phyloP scores from a whole-genome alignment of 1,139 yeast genomes.

The Arxiozyma telluris region DNA sequence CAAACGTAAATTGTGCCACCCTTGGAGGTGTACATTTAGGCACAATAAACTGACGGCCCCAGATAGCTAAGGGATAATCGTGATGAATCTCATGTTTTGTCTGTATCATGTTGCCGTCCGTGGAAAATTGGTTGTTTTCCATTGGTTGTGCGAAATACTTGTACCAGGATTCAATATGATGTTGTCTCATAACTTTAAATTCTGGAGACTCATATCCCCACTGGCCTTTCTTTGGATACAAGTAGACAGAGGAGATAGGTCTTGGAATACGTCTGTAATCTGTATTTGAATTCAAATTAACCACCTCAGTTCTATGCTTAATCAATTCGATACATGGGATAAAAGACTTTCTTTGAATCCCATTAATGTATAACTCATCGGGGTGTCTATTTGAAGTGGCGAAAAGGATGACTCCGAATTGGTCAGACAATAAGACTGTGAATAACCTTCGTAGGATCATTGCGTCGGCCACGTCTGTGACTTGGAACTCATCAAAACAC shows the following conservation, averaged over 20 bases:
- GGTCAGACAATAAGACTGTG: constrained; percentile 50
- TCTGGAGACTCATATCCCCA: constrained; percentile 41
- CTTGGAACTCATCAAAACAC: constrained; percentile 94
- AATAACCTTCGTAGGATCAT: constrained; percentile 79
- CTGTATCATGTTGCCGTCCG: constrained; percentile 8
- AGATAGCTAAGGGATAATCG: constrained; percentile 38
- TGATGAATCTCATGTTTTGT: constrained; percentile 10
- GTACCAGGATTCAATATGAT: constrained; percentile 75
- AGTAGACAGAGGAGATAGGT: constrained; percentile 75
- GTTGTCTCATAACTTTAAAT: constrained; percentile 42
- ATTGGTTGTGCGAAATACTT: constrained; percentile 55
- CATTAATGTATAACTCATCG: constrained; percentile 83
- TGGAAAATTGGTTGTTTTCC: not conserved
- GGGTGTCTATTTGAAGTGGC: constrained; percentile 96
- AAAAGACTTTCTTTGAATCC: constrained; percentile 84
- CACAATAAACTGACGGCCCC: constrained; percentile 79
- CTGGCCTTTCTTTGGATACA: constrained; percentile 57
- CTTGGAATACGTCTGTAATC: constrained; percentile 86
- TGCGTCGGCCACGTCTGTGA: constrained; percentile 96
- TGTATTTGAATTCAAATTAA: constrained; percentile 78
- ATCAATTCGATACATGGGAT: constrained; percentile 83
- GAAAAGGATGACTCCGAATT: constrained; percentile 77
- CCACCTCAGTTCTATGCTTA: constrained; percentile 64
- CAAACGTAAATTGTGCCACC: constrained; percentile 85
- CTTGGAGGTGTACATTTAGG: constrained; percentile 69